Evolutionary conservation across 2,329 filamentous ascomycete genomes (phyloP).

Genomic region (Rutstroemia sydowiana): DNA sequence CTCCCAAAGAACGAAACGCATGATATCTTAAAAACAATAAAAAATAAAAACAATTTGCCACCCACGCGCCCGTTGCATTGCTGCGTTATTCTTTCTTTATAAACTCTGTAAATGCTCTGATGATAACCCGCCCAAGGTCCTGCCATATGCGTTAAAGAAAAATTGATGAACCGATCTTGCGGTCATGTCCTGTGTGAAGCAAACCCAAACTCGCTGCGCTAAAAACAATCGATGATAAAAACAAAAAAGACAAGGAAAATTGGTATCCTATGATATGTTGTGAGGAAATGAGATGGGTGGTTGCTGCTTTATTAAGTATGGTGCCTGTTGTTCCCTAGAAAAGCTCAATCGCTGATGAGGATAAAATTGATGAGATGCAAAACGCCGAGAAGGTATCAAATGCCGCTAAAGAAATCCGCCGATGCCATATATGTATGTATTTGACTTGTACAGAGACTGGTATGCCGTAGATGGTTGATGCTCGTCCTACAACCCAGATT

Average conservation of each 20-base stretch:
- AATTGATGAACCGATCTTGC: constrained; percentile 30
- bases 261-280: constrained; percentile 29
- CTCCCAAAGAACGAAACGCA: not conserved
- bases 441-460: constrained; percentile 13
- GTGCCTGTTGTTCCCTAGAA: constrained; percentile 22
- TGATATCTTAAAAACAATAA: constrained; percentile 17
- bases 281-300: constrained; percentile 16
- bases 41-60: constrained; percentile 23
- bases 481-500: constrained; percentile 37
- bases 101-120: constrained; percentile 26
- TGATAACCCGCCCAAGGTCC: constrained; percentile 26
- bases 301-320: constrained; percentile 11
- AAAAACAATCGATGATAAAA: constrained; percentile 32
- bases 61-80: constrained; percentile 48
- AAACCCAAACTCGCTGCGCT: constrained; percentile 43
- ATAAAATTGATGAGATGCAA: constrained; percentile 17
- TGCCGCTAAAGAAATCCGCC: constrained; percentile 27
- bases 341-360: constrained; percentile 28
- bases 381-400: constrained; percentile 26
- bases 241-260: constrained; percentile 25
- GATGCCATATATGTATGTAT: constrained; percentile 10
- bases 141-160: constrained; percentile 25
- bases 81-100: constrained; percentile 48
- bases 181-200: constrained; percentile 38
- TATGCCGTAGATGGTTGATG: constrained; percentile 21